Conservation (phyloP, 2,329 filamentous ascomycete genomes). For the Neofusicoccum sp. region DNA sequence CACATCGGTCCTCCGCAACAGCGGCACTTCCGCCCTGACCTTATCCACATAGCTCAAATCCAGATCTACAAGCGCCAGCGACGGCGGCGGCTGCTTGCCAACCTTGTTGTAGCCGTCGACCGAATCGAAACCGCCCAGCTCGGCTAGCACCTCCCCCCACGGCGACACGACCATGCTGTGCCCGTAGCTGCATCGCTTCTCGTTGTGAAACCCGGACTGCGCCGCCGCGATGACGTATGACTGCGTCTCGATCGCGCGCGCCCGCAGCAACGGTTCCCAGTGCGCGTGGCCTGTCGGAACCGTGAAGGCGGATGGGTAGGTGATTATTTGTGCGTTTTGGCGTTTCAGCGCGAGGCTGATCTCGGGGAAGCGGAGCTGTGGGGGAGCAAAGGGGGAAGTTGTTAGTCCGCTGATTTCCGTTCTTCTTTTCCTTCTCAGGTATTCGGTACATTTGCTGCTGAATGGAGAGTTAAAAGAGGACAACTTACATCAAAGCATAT, state of each 20-base stretch:
- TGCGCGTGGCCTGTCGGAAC: conserved; percentile 82
- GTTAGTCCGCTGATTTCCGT: background rate
- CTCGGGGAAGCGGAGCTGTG: conserved; percentile 74
- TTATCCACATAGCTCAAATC: conserved; percentile 60
- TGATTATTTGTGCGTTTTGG: conserved; percentile 72
- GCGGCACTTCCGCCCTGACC: conserved; percentile 59
- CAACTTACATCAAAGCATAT: conserved; percentile 84
- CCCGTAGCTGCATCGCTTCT: conserved; percentile 79
- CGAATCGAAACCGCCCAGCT: conserved; percentile 59
- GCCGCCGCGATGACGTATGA: conserved; percentile 85
- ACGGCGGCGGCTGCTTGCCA: conserved; percentile 35
- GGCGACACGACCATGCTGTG: conserved; percentile 84
- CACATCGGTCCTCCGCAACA: conserved; percentile 57
- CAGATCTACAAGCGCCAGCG: conserved; percentile 54
- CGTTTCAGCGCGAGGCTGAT: conserved; percentile 67
- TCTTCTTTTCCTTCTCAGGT: background rate
- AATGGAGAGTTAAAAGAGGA: conserved; percentile 2
- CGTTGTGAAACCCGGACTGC: conserved; percentile 73
- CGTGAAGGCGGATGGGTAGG: conserved; percentile 91
- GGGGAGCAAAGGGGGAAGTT: background rate
- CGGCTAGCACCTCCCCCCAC: conserved; percentile 75
- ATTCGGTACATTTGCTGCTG: background rate
- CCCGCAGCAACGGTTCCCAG: conserved; percentile 78
- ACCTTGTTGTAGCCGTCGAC: conserved; percentile 37
- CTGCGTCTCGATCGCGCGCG: conserved; percentile 86